Evolutionary conservation across 768 basidiomycete genomes (phyloP), one percentile per base, ranked within the genome.

Genomic region (Boletus pseudopeckii): DNA sequence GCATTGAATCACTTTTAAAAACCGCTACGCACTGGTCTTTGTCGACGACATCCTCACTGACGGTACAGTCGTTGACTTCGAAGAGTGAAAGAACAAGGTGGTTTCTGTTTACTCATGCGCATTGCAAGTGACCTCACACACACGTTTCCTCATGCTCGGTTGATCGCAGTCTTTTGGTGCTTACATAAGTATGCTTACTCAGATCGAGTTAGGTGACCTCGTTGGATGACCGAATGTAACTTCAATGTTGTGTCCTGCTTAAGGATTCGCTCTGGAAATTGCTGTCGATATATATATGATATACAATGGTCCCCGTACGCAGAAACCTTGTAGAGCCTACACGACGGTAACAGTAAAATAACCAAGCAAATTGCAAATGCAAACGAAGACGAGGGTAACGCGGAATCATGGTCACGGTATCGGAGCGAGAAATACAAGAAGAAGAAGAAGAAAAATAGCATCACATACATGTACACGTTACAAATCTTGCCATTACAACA

Each of bases 391-490:
- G 39, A 13, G 37, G 42, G 46, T 44, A 43, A 36, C 49, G 6
- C 45, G 43, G 6, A 39, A 43, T 26, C 47, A 11, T 28, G 52
- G 52, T 56, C 47, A 8, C 22, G 52, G 52, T 56, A 60, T 55
- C 45, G 7, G 9, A 48, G 32, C 22, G 7, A 50, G 18, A 4
- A 24, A 44, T 20, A 39, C 40, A 37, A 48, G 2, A 33, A n/a
- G 1, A 20, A n/a, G 1, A 20, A 3, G 13, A 9, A 1, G 17
- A 7, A 33, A 26, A 33, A 26, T 33, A 46, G 15, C 15, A n/a
- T 24, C 13, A 39, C n/a, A 32, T 39, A 46, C 24, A 40, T 7
- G 32, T 24, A 60, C 33, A 41, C 14, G 42, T 5, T 24, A 33
- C 38, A 41, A 5, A 55, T 39, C 20, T n/a, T 8, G 36, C 39